Base-by-base conservation (phyloP, 805 yeast species). In the Kodamaea hsintzibuensis region DNA sequence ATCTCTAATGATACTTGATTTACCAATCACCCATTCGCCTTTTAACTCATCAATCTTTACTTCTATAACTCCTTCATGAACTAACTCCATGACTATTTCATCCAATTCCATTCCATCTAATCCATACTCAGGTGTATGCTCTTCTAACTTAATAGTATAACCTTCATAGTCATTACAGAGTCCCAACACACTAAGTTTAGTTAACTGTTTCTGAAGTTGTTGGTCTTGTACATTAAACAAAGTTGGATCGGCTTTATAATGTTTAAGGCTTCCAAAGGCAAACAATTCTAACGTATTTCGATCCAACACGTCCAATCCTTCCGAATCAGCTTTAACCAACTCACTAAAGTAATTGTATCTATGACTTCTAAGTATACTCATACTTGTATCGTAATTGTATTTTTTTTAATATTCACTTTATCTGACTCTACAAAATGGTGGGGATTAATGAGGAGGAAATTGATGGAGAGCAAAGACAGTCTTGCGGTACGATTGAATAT, bases 261-360 rank as follows among this genome's bases (percentile, higher is more conserved):
- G 19, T 22, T 42, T 51, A 16, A 47, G 35, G 47, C 63, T 64
- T 2, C 80, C 80, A 56, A 70, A 74, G 1, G 77, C 61, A 55
- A 73, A 74, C 33, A 76, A 62, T 60, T 76, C 80, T 6, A 71
- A 35, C 4, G 74, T 70, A 48, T 69, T 68, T 8, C 59, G 51
- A 13, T 37, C 42, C 18, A 40, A 44, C 14, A 37, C 44, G 25
- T 51, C 39, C 39, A 16, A 30, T 30, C 35, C 35, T 25, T 39
- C n/a, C 18, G 42, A 42, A 17, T 47, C 14, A 42, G 27, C 42
- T 16, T 27, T 38, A 7, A 51, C 16, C 13, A 51, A 35, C 6
- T 47, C 35, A 18, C 38, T 19, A 19, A 51, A 51, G 47, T 51
- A 51, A 43, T 51, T 51, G 54, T 51, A 51, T 43, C 35, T 43